Evolutionary conservation across 305 asterid genomes (phyloP).

Genomic region (Fraxinus greggii): DNA sequence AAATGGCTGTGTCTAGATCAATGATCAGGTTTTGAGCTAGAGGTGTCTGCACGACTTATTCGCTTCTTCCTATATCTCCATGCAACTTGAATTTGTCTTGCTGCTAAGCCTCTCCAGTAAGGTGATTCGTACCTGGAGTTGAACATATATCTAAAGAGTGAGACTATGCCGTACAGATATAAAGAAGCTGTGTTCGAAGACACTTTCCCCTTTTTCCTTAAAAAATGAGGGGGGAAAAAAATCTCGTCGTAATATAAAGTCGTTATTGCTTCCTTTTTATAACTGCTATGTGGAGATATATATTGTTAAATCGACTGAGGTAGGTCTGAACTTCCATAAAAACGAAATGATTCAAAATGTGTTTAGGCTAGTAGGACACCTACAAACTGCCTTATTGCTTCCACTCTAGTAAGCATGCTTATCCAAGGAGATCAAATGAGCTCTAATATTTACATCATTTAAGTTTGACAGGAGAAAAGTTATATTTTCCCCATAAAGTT

Average conservation of each 20-base stretch:
- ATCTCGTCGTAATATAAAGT: neutral
- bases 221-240: too few relatives aligned
- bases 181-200: neutral
- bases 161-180: neutral
- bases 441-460: neutral
- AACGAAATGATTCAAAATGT: neutral
- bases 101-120: slow-evolving; percentile 59
- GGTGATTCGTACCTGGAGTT: neutral
- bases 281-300: neutral
- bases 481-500: neutral
- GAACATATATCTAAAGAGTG: neutral
- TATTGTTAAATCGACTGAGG: neutral
- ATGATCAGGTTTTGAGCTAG: slow-evolving; percentile 14
- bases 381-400: neutral
- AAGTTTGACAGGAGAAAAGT: neutral
- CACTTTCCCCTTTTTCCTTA: neutral
- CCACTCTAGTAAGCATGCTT: neutral
- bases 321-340: neutral
- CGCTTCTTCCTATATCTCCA: slow-evolving; percentile 63
- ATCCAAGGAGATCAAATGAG: neutral
- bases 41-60: slow-evolving; percentile 31
- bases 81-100: slow-evolving; percentile 57
- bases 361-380: neutral
- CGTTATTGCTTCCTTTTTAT: neutral
- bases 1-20: neutral